Conservation (phyloP, 768 basidiomycete genomes). For the Epithele typhae region DNA sequence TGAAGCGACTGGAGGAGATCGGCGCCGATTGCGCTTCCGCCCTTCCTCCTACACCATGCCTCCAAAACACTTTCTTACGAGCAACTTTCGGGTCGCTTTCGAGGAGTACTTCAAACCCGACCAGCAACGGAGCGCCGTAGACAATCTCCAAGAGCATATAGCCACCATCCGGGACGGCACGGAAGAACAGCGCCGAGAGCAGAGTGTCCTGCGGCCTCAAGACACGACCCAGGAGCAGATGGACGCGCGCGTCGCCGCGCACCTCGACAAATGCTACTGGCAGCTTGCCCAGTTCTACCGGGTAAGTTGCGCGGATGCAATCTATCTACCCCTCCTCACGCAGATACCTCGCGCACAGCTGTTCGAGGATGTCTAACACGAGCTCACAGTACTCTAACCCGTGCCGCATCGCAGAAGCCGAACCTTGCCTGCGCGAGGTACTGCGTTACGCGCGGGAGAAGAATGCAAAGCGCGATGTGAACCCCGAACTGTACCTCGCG, state of each 20-base stretch:
- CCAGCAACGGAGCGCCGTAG: slow-evolving; percentile 17
- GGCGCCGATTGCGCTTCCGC: no score
- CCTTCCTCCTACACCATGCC: slow-evolving; percentile 5
- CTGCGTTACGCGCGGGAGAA: slow-evolving; percentile 11
- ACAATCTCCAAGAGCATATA: slow-evolving; percentile 18
- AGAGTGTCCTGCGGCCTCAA: slow-evolving; percentile 16
- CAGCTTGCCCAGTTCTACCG: slow-evolving; percentile 21
- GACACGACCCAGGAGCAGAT: slow-evolving; percentile 14
- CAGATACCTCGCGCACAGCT: slow-evolving; percentile 1
- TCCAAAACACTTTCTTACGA: slow-evolving; percentile 17
- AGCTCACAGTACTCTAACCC: slow-evolving; percentile 14
- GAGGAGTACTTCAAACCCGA: slow-evolving; percentile 18
- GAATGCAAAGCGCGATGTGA: slow-evolving; percentile 12
- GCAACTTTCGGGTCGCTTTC: slow-evolving; percentile 16
- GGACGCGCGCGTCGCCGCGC: slow-evolving; percentile 11
- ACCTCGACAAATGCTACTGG: slow-evolving; percentile 22
- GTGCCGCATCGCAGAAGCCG: slow-evolving; percentile 16
- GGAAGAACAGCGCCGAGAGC: slow-evolving; percentile 16
- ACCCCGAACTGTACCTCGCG: slow-evolving; percentile 17
- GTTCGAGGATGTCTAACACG: slow-evolving; percentile 1
- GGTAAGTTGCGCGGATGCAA: slow-evolving; percentile 7
- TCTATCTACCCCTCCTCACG: slow-evolving; percentile 1
- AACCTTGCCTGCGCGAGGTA: slow-evolving; percentile 15
- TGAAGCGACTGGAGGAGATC: no score
- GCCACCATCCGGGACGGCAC: slow-evolving; percentile 17